Evolutionary conservation across 805 yeast genomes (phyloP), one percentile per base, ranked within the genome.

Genomic region (Ogataea methanolica): DNA sequence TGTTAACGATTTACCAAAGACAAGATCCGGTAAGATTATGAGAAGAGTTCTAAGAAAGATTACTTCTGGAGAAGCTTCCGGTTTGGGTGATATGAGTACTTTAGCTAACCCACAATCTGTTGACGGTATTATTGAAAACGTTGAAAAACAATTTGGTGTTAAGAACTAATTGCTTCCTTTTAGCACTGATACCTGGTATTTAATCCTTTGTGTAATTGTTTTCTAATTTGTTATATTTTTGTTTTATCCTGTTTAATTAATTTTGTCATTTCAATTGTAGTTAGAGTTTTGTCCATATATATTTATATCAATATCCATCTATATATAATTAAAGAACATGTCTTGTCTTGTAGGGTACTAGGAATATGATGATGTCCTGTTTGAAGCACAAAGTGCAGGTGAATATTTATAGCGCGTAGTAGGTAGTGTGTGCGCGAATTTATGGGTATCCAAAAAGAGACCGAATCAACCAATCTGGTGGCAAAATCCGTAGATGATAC

Each of bases 1-100:
- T 50, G 96, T 92, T 47, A 84, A 82, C 51, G 98, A 94, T 65
- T 80, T 94, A 68, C 99, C 99, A 71, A 94, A 92, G 80, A 94
- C 99, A 22, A 83, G 99, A 74, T 89, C 97, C 11, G 99, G 99
- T 59, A 94, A 94, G 78, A 92, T 94, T 65, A 92, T 94, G 96
- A 87, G 99, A 78, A 88, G 99, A 75, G 86, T 94, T 53, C 78
- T 94, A 70, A 85, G 99, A 73, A 94, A 94, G 74, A 80, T 92
- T 51, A 83, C 90, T 47, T 83, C 94, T 44, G 91, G 92, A 57
- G 97, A 92, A 75, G 95, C 85, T 57, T 96, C 88, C 56, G 88
- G 85, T 65, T 77, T 94, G 58, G 99, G 99, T 54, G 99, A 92
- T 66, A 76, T 85, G 63, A 83, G 95, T 44, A 94, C 99, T 33